Percentiles rank a stretch among this genome's conserved stretches.
Evolutionary conservation across 306 rosid species (phyloP).

Genomic region (Styphnolobium japonicum): DNA sequence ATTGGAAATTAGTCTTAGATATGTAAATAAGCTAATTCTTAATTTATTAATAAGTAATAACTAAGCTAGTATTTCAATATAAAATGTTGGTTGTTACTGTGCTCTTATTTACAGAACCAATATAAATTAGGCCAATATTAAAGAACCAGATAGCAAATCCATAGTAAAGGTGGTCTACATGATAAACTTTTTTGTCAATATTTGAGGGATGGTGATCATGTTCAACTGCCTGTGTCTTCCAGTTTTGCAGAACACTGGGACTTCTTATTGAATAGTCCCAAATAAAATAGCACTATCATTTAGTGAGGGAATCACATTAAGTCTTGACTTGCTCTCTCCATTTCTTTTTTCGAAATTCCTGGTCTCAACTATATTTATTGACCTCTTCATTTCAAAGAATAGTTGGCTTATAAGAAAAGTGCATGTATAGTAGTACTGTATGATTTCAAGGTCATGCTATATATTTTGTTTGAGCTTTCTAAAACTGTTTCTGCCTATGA

Average conservation of each 20-base stretch:
- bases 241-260: background rate
- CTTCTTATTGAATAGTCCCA: background rate
- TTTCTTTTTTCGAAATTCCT: background rate
- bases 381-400: background rate
- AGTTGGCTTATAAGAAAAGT: background rate
- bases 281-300: background rate
- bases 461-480: conserved; percentile 12
- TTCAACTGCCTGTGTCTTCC: background rate
- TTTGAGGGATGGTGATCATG: background rate
- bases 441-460: conserved; percentile 2
- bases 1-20: background rate
- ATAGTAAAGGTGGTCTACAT: background rate
- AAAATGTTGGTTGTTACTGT: background rate
- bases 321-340: background rate
- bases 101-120: background rate
- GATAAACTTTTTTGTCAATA: background rate
- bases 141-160: background rate
- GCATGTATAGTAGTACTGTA: background rate
- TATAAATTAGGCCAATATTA: background rate
- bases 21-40: background rate
- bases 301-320: background rate
- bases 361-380: background rate
- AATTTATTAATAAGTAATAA: background rate
- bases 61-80: background rate
- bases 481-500: background rate